Conservation (phyloP, 495 filamentous ascomycete genomes). For the Penicillium paxilli region DNA sequence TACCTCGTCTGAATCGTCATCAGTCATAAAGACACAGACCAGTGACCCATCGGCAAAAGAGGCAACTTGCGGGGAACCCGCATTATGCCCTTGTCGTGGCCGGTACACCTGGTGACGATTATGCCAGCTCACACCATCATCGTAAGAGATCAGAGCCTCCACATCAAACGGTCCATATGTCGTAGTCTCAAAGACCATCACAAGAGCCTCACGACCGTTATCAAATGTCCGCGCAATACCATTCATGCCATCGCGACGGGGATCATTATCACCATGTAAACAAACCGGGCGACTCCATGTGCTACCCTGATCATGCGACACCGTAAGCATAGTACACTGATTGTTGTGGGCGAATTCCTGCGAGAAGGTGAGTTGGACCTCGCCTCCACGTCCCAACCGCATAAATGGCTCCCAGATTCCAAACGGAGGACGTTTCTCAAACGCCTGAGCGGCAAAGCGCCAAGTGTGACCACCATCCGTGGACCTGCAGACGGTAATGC, state of each 20-base stretch:
- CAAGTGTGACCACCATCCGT: constrained; percentile 53
- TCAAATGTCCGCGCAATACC: constrained; percentile 48
- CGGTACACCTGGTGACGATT: constrained; percentile 51
- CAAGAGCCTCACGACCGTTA: constrained; percentile 45
- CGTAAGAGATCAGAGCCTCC: constrained; percentile 56
- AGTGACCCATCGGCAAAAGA: constrained; percentile 57
- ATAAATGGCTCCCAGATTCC: constrained; percentile 66
- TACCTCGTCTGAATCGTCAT: constrained; percentile 49
- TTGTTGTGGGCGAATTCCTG: constrained; percentile 54
- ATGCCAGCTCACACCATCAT: constrained; percentile 56
- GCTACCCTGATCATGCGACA: constrained; percentile 53
- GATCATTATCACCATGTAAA: constrained; percentile 46
- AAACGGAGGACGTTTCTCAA: constrained; percentile 38
- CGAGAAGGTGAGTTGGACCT: constrained; percentile 59
- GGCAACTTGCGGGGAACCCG: constrained; percentile 60
- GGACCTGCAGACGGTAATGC: constrained; percentile 61
- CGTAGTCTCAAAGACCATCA: constrained; percentile 61
- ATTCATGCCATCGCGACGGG: constrained; percentile 61
- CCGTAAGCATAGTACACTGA: constrained; percentile 60
- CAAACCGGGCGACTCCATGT: constrained; percentile 49
- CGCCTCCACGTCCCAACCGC: constrained; percentile 46
- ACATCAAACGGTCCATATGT: constrained; percentile 51
- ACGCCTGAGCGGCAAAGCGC: constrained; percentile 56
- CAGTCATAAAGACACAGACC: constrained; percentile 61
- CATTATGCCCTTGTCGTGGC: constrained; percentile 45